Conservation (phyloP, 192 early-diverging fungal genomes). For the Chytriomyces confervae region DNA sequence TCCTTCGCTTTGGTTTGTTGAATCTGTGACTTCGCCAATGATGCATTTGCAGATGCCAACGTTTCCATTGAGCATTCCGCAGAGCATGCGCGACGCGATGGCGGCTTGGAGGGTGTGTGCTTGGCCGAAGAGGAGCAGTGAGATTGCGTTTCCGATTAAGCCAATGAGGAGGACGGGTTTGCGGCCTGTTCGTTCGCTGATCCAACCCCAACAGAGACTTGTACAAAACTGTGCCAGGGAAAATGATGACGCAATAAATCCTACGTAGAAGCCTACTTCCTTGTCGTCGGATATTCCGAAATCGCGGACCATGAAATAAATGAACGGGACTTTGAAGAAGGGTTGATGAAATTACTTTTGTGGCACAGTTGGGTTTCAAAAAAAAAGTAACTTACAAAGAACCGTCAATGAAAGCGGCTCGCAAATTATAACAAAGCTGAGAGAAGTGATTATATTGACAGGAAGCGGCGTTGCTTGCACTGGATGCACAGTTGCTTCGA, state of each 20-base stretch:
- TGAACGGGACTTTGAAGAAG: slow-evolving; percentile 66
- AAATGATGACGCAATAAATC: slow-evolving; percentile 70
- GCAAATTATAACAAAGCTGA: slow-evolving; percentile 59
- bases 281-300: slow-evolving; percentile 60
- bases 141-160: slow-evolving; percentile 73
- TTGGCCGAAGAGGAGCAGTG: slow-evolving; percentile 73
- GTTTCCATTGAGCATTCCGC: slow-evolving; percentile 70
- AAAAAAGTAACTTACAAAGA: slow-evolving; percentile 8
- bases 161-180: slow-evolving; percentile 79
- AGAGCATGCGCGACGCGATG: slow-evolving; percentile 51
- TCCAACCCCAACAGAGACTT: slow-evolving; percentile 46
- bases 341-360: background rate
- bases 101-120: slow-evolving; percentile 30
- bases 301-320: slow-evolving; percentile 78
- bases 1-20: slow-evolving; percentile 71
- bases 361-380: slow-evolving; percentile 57
- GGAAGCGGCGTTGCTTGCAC: slow-evolving; percentile 49
- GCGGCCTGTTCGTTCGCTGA: slow-evolving; percentile 80
- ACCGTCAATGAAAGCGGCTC: slow-evolving; percentile 24
- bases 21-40: slow-evolving; percentile 87
- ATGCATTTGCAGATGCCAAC: slow-evolving; percentile 78
- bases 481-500: too few species aligned
- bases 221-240: slow-evolving; percentile 72
- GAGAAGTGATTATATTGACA: slow-evolving; percentile 50
- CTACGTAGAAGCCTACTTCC: slow-evolving; percentile 80